These are phyloP conservation scores for Blumeria graminis DNA, from an alignment of 2,329 filamentous ascomycete genomes.

Conservation along the genomic window DNA sequence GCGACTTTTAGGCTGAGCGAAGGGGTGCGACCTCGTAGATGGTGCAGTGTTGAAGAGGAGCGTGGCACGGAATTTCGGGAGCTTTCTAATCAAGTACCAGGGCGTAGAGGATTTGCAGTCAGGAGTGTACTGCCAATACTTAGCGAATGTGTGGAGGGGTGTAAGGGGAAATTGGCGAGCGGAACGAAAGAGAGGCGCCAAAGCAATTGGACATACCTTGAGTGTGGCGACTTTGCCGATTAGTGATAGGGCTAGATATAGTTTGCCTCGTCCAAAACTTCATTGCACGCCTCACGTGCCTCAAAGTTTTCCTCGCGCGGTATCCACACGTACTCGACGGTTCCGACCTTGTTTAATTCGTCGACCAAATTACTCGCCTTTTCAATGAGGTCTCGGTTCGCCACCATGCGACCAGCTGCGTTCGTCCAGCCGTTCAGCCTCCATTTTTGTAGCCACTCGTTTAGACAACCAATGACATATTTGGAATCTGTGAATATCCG, in stretches of 20 bases:
- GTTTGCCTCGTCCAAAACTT: conserved; percentile 11
- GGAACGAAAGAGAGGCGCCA: too few species aligned
- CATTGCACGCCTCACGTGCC: conserved; percentile 15
- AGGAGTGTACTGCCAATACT: too few species aligned
- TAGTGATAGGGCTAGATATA: neutral
- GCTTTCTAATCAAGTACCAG: too few species aligned
- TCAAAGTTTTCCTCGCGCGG: conserved; percentile 14
- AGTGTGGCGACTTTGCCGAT: too few species aligned
- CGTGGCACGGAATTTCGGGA: too few species aligned
- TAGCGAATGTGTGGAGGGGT: too few species aligned
- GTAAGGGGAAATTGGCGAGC: too few species aligned
- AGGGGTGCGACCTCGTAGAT: too few species aligned
- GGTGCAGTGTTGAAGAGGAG: too few species aligned
- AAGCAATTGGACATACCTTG: too few species aligned
- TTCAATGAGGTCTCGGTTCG: conserved; percentile 17
- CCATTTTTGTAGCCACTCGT: conserved; percentile 16
- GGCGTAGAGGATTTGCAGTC: too few species aligned
- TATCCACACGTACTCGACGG: conserved; percentile 15
- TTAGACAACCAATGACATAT: conserved; percentile 17
- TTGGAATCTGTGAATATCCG: conserved; percentile 17
- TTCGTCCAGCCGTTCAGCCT: conserved; percentile 15
- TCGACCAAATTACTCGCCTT: conserved; percentile 12
- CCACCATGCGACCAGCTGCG: conserved; percentile 12
- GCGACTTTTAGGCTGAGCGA: too few species aligned
- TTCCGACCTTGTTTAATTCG: conserved; percentile 10